Evolutionary conservation across 148 eudicot species (phyloP).

Genomic region (Fagopyrum esculentum): DNA sequence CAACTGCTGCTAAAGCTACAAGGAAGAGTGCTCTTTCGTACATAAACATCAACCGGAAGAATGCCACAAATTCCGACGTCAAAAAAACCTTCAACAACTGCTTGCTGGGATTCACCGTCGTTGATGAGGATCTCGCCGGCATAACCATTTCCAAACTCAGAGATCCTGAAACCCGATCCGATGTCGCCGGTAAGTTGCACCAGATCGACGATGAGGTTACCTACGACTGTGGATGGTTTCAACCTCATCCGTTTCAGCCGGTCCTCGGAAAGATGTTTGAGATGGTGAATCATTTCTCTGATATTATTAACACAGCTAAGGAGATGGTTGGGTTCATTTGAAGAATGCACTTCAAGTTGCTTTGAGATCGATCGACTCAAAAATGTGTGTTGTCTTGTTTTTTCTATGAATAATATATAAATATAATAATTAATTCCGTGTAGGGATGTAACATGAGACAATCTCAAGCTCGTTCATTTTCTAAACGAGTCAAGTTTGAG

Average conservation of each 20-base stretch:
- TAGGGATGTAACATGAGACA: too few relatives aligned
- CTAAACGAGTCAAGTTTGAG: too few relatives aligned
- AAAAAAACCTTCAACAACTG: neutral
- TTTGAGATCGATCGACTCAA: too few relatives aligned
- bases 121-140: neutral
- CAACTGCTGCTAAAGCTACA: neutral
- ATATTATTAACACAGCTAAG: neutral
- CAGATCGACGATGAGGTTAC: neutral
- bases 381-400: too few relatives aligned
- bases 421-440: too few relatives aligned
- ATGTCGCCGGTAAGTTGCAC: neutral
- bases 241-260: neutral
- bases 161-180: neutral
- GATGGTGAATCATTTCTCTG: neutral
- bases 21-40: neutral
- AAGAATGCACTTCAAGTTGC: too few relatives aligned
- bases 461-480: too few relatives aligned
- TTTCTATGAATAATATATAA: too few relatives aligned
- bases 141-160: neutral
- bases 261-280: neutral
- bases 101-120: neutral
- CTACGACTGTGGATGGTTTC: neutral
- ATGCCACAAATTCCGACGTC: neutral
- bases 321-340: too few relatives aligned
- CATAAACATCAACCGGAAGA: neutral